Evolutionary conservation across 345 rosid species (phyloP), one percentile per base, ranked within the genome.

Genomic region (Euphorbia peplus): DNA sequence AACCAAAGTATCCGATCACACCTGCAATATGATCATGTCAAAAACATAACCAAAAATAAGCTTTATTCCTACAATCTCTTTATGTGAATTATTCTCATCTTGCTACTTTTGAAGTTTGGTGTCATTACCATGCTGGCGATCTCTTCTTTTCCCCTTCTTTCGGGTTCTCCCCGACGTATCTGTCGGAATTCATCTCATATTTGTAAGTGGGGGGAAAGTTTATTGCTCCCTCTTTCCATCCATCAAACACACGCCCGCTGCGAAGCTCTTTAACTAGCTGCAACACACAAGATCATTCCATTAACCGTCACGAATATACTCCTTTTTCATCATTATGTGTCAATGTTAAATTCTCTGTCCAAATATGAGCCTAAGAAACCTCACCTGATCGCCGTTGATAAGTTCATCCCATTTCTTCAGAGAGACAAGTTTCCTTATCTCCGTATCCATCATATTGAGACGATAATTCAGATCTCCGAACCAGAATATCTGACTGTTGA

Each of bases 381-480:
- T 70, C 71, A 90, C 98, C 92, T 92, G 95, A 63, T 95, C 99
- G 73, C 74, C 69, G 84, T 83, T 76, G 72, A 86, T 73, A 18
- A 95, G 96, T 67, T 90, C 82, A 52, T 86, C 87, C 99, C 99
- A 95, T 68, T 79, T 74, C 80, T 85, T 84, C 69, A 76, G 74
- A 39, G 92, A 82, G 32, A 92, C 91, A 65, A 87, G 90, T 76
- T 83, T 88, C 79, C 98, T 82, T 58, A 90, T 86, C 46, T 90
- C 92, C 18, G 83, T 32, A 71, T 92, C 98, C 75, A 61, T 28
- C 97, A 84, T 82, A 70, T 87, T 86, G 70, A 95, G 85, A 59
- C 99, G 90, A 72, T 95, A 95, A 73, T 95, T 95, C 78, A 95
- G 81, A 79, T 95, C 99, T 22, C 99, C 99, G 26, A 95, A 95